A percentile compares a stretch with the other conserved stretches of the same genome.
These are phyloP conservation scores for Globisporangium lucens DNA, from an alignment of 352 stramenopile species.

Conservation along the genomic window DNA sequence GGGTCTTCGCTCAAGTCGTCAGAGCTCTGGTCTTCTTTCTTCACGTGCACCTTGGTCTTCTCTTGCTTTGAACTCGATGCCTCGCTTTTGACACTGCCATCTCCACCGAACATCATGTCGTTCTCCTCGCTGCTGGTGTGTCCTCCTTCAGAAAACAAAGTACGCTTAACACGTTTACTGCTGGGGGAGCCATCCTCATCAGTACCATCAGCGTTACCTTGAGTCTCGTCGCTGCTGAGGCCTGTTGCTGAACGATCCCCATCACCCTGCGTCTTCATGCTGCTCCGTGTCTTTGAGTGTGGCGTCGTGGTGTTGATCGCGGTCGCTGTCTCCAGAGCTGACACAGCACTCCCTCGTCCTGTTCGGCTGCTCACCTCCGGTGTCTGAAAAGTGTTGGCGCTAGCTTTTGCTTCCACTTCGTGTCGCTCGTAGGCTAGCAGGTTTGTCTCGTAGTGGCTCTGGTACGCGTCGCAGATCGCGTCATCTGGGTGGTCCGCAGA, in stretches of 20 bases:
- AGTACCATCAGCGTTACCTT: conserved; percentile 15
- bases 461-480: conserved; percentile 46
- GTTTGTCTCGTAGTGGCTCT: conserved; percentile 48
- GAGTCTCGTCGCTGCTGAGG: background rate
- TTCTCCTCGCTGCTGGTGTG: conserved; percentile 61
- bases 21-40: conserved; percentile 10
- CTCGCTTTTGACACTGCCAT: background rate
- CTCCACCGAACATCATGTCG: conserved; percentile 19
- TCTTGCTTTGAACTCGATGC: background rate
- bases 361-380: conserved; percentile 22
- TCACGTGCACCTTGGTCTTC: conserved; percentile 4
- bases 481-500: conserved; percentile 38
- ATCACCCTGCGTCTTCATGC: conserved; percentile 35
- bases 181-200: conserved; percentile 18
- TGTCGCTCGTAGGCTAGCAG: conserved; percentile 57
- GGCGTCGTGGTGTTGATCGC: conserved; percentile 33
- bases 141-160: conserved; percentile 54
- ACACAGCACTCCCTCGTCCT: conserved; percentile 6
- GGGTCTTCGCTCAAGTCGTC: conserved; percentile 11
- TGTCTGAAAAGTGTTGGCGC: conserved; percentile 20
- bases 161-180: conserved; percentile 55
- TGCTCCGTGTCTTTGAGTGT: conserved; percentile 44
- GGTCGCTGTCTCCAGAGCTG: background rate
- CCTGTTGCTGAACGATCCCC: background rate
- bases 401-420: conserved; percentile 12